Percentiles rank a stretch among this genome's conserved stretches.
phyloP scores from a whole-genome alignment of 495 filamentous ascomycete genomes.

The Penicillium fimorum region DNA sequence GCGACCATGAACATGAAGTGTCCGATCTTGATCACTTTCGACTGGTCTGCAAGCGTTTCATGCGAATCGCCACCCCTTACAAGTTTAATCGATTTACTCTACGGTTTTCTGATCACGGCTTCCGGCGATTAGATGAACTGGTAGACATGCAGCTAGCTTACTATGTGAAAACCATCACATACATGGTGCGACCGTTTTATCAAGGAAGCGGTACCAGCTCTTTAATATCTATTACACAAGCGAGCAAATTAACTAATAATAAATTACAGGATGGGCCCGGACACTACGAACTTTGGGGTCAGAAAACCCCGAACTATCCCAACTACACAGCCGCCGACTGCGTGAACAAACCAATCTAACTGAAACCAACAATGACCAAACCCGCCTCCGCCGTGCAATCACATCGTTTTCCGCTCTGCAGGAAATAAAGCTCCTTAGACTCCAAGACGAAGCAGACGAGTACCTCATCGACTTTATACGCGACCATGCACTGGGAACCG shows the following conservation, averaged over 20 bases:
- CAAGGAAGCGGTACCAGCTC: constrained; percentile 45
- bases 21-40: constrained; percentile 51
- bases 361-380: constrained; percentile 29
- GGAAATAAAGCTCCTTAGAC: constrained; percentile 62
- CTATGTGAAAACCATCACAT: constrained; percentile 67
- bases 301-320: constrained; percentile 22
- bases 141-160: constrained; percentile 54
- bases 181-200: constrained; percentile 71
- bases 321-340: constrained; percentile 33
- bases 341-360: constrained; percentile 34
- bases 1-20: constrained; percentile 24
- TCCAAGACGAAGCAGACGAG: constrained; percentile 60
- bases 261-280: constrained; percentile 34
- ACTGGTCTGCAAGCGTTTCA: constrained; percentile 61
- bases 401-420: constrained; percentile 58
- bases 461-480: constrained; percentile 44
- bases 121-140: constrained; percentile 53
- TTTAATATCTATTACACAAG: constrained; percentile 21
- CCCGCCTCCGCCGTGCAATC: constrained; percentile 54
- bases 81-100: constrained; percentile 59
- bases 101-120: constrained; percentile 59
- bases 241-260: constrained; percentile 21
- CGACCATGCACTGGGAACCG: constrained; percentile 16
- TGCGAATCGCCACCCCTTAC: constrained; percentile 57
- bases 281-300: constrained; percentile 23